A percentile compares a stretch with the other conserved stretches of the same genome.
Evolutionary conservation across 2,329 filamentous ascomycete genomes (phyloP).

Genomic region (Cercospora janseana): DNA sequence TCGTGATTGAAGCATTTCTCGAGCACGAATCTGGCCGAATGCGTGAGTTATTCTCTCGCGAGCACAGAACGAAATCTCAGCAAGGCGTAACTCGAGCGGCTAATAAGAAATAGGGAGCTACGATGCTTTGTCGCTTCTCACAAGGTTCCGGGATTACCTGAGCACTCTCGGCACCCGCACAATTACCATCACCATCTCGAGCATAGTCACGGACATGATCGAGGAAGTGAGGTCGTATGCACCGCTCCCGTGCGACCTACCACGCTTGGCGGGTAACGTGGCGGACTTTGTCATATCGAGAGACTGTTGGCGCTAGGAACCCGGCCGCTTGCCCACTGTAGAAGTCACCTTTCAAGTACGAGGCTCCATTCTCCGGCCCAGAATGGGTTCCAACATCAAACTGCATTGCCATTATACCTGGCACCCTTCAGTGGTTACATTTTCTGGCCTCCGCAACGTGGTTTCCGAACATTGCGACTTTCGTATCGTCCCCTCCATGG

Average conservation of each 20-base stretch:
- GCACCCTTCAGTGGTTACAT: conserved; percentile 25
- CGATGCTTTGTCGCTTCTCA: not conserved
- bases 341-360: conserved; percentile 25
- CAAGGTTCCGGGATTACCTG: conserved; percentile 19
- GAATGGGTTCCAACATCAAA: conserved; percentile 8
- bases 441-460: conserved; percentile 26
- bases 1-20: conserved; percentile 29
- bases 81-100: no score
- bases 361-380: not conserved
- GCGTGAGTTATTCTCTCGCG: no score
- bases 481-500: conserved; percentile 20
- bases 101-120: not conserved
- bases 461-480: conserved; percentile 23
- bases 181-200: conserved; percentile 27
- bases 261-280: conserved; percentile 14
- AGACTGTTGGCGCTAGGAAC: conserved; percentile 27
- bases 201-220: conserved; percentile 28
- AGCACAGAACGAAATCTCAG: no score
- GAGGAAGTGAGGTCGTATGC: conserved; percentile 4
- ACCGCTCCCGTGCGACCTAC: conserved; percentile 8
- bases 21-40: conserved; percentile 19
- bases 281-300: conserved; percentile 24
- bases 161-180: conserved; percentile 22
- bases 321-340: conserved; percentile 17
- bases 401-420: conserved; percentile 26